Evolutionary conservation across 2,329 filamentous ascomycete genomes (phyloP), one percentile per base, ranked within the genome.

Genomic region (Epichloe festucae): DNA sequence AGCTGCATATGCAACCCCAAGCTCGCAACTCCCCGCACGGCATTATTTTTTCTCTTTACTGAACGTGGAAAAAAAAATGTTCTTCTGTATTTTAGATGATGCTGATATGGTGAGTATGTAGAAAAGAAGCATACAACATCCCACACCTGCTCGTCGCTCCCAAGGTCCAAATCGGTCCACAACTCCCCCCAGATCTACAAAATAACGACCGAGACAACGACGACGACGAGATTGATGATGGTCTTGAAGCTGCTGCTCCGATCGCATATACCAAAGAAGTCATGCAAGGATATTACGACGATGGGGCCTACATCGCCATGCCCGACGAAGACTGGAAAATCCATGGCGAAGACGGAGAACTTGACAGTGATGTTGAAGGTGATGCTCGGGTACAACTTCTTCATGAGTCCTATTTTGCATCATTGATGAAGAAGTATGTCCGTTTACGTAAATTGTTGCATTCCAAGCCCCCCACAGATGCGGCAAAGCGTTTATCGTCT

Each of bases 231-330:
- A 27, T 57, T 15, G 50, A 64, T 3, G 71, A 75, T 53, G 64
- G 67, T 48, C 5, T 6, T 31, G n/a, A 38, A 4, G 17, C 34
- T 19, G 23, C 31, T 14, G 23, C 36, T 14, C 27, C 38, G 15
- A 64, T 62, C 35, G 71, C 77, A 42, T 81, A 81, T 59, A 61
- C 71, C 8, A 63, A 71, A 19, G 74, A 75, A 50, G 78, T 84
- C 59, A 70, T 73, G 21, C 69, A 77, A 51, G 85, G 84, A 11
- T 83, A 80, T 61, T 93, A 87, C 63, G 72, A 81, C 15, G 87
- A 95, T 58, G 89, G 89, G 47, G 85, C 87, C 39, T 95, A 89
- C 64, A 79, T 84, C 23, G 85, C 82, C 4, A 72, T 76, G 3
- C 75, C 79, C 0, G 68, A 73, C 31, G 57, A 64, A 44, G 60